Percentiles rank a stretch among this genome's conserved stretches.
These are phyloP conservation scores for Geotrichum histeridarum DNA, from an alignment of 1,139 yeast genomes.

Conservation along the genomic window DNA sequence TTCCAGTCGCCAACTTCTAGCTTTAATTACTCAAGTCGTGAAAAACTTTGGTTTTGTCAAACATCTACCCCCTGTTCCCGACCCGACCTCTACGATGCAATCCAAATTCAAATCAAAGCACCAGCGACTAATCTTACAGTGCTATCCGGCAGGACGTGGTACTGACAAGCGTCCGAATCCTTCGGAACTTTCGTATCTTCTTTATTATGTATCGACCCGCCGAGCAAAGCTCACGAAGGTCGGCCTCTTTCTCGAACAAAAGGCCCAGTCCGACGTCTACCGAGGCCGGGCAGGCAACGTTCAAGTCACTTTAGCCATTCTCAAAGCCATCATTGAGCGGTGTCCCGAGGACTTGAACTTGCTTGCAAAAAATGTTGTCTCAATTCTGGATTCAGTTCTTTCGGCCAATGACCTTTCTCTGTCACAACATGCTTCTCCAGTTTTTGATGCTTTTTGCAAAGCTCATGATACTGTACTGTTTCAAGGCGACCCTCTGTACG, in stretches of 20 bases:
- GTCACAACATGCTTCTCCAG: slow-evolving; percentile 44
- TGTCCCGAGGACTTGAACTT: slow-evolving; percentile 82
- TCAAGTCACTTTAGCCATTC: slow-evolving; percentile 71
- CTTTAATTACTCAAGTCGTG: background rate
- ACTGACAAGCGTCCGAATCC: slow-evolving; percentile 87
- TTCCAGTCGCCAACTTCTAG: background rate
- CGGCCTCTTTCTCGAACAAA: slow-evolving; percentile 59
- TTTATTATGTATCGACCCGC: slow-evolving; percentile 87
- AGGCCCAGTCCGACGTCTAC: slow-evolving; percentile 56
- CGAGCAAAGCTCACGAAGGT: slow-evolving; percentile 86
- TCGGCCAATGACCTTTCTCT: slow-evolving; percentile 52
- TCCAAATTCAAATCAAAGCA: slow-evolving; percentile 55
- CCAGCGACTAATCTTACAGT: slow-evolving; percentile 80
- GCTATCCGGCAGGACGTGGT: slow-evolving; percentile 87
- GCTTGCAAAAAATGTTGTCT: slow-evolving; percentile 52
- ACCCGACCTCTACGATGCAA: background rate
- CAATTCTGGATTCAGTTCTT: slow-evolving; percentile 44
- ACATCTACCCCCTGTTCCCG: background rate
- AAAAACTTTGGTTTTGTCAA: background rate
- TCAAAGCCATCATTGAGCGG: slow-evolving; percentile 62
- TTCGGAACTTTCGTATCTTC: slow-evolving; percentile 79
- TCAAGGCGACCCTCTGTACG: slow-evolving; percentile 64
- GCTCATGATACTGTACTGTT: slow-evolving; percentile 65
- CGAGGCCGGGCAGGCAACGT: slow-evolving; percentile 71
- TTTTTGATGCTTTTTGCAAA: slow-evolving; percentile 56